Evolutionary conservation across 1,139 yeast species (phyloP), one percentile per base, ranked within the genome.

Genomic region (Zygotorulaspora mrakii): DNA sequence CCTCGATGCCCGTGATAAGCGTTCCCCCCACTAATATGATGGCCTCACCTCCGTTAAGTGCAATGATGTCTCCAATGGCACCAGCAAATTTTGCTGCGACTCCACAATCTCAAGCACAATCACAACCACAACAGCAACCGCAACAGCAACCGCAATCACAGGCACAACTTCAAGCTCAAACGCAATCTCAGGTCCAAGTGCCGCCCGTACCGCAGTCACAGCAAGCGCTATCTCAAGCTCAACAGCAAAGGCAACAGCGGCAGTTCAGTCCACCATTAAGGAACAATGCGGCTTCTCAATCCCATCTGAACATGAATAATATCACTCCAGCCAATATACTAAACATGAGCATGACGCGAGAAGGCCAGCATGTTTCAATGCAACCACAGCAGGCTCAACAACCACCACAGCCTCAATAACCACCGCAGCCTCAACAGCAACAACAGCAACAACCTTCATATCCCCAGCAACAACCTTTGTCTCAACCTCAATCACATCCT

Each of bases 281-380:
- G 6, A 45, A 36, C 31, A 40, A 29, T 16, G 34, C 41, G 4
- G 29, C 40, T 17, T 34, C 42, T 25, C 45, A 42, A 22, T 46
- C 42, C 14, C 45, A 47, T 31, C 23, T 45, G 23, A 47, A 42
- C 34, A 41, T 50, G 48, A 50, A 49, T 31, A 50, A 48, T 21
- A 50, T 57, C 6, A 59, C 62, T 4, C 62, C 64, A 1, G 62
- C 61, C 2, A 59, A 54, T 35, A 59, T 58, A 20, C 37, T 59
- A 22, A 58, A 42, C 42, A 59, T 57, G 62, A 54, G 49, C 32
- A 37, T 53, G 39, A 44, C 47, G 7, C 43, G 42, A 5, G 45
- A 45, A 27, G 41, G 33, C 16, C 43, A 39, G n/a, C 35, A 31
- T 24, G 5, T 11, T 7, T 11, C 6, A 24, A n/a, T 24, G 22